Evolutionary conservation across 305 asterid genomes (phyloP).

Genomic region (Fraxinus xanthoxyloides): DNA sequence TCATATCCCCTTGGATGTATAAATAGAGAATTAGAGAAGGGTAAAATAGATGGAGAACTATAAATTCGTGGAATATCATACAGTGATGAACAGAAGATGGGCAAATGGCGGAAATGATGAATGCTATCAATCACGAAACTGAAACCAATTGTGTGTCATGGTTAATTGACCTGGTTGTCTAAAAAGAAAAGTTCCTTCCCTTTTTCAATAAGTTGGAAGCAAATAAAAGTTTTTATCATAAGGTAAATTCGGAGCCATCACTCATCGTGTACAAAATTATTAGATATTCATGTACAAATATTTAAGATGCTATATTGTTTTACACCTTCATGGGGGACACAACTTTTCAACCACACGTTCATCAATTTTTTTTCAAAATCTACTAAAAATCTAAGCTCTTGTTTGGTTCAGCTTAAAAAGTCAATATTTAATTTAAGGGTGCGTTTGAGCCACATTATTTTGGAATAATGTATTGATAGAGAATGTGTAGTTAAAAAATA

Average conservation of each 20-base stretch:
- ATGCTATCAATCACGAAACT: neutral
- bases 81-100: neutral
- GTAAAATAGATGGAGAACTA: neutral
- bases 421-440: too few species aligned
- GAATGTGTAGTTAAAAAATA: too few species aligned
- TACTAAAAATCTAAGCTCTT: neutral
- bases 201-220: neutral
- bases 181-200: neutral
- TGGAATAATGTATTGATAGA: too few species aligned
- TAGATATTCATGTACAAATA: neutral
- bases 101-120: neutral
- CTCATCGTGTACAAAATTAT: neutral
- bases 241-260: neutral
- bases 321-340: neutral
- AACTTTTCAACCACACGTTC: neutral
- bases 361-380: neutral
- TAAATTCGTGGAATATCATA: neutral
- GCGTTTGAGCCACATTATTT: too few species aligned
- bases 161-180: neutral
- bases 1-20: conserved; percentile 6
- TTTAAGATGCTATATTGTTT: neutral
- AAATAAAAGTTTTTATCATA: neutral
- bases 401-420: neutral
- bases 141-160: neutral
- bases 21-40: neutral